These are phyloP conservation scores for Iris macrosiphon DNA, from an alignment of 106 monocot species.

Conservation along the genomic window DNA sequence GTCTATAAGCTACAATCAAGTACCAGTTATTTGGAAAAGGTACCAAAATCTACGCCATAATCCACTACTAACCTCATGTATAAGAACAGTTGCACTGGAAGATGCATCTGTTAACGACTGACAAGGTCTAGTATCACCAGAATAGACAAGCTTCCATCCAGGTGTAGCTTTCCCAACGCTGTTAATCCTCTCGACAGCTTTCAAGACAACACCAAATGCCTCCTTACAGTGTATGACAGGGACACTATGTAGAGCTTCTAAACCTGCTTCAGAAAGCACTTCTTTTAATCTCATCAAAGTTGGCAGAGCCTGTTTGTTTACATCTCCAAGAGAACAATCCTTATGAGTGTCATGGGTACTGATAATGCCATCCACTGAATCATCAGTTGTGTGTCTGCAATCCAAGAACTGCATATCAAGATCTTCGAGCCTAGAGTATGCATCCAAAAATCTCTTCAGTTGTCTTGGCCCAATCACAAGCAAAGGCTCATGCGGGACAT, in stretches of 20 bases:
- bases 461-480: slow-evolving; percentile 86
- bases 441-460: slow-evolving; percentile 82
- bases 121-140: slow-evolving; percentile 95
- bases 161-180: slow-evolving; percentile 49
- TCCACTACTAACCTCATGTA: slow-evolving; percentile 79
- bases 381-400: slow-evolving; percentile 74
- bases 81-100: slow-evolving; percentile 76
- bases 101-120: slow-evolving; percentile 74
- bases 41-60: too few species aligned
- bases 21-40: too few species aligned
- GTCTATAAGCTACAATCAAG: too few species aligned
- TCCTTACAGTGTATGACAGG: slow-evolving; percentile 95
- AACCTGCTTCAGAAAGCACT: slow-evolving; percentile 47
- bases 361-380: slow-evolving; percentile 19
- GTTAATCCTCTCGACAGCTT: slow-evolving; percentile 49
- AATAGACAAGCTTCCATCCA: slow-evolving; percentile 98
- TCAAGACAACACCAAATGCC: slow-evolving; percentile 82
- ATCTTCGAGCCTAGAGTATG: slow-evolving; percentile 88
- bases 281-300: slow-evolving; percentile 46
- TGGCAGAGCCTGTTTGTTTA: slow-evolving; percentile 21
- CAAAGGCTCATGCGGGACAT: slow-evolving; percentile 58
- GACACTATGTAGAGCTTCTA: slow-evolving; percentile 73
- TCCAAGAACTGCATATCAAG: slow-evolving; percentile 91
- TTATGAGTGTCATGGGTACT: neutral
- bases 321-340: slow-evolving; percentile 5